Evolutionary conservation across 2,329 filamentous ascomycete species (phyloP).

Genomic region (Curvularia spicifera): DNA sequence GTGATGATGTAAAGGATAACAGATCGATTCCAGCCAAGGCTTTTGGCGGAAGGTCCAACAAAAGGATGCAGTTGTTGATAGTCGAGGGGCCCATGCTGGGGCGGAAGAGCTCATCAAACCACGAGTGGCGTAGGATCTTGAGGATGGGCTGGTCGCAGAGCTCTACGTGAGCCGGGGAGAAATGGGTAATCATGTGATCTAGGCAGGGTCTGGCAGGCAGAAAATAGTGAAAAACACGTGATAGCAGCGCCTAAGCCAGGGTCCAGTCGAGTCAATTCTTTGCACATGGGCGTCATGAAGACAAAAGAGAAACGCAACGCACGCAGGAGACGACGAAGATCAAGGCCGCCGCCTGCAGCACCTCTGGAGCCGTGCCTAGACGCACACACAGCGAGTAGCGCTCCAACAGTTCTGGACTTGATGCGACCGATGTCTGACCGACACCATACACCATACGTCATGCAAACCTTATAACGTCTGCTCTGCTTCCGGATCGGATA

Average conservation of each 20-base stretch:
- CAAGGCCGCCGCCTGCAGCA: neutral
- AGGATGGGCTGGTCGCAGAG: conserved; percentile 26
- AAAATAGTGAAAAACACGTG: conserved; percentile 21
- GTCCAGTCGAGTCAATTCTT: conserved; percentile 2
- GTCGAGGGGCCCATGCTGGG: conserved; percentile 45
- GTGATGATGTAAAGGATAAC: conserved; percentile 67
- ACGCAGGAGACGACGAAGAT: neutral
- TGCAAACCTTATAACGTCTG: conserved; percentile 17
- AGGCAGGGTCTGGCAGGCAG: conserved; percentile 19
- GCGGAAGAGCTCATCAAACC: conserved; percentile 44
- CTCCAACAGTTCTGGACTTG: conserved; percentile 19
- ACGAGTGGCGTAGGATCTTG: conserved; percentile 46
- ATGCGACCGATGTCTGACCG: conserved; percentile 27
- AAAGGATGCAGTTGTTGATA: conserved; percentile 47
- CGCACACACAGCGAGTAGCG: conserved; percentile 15
- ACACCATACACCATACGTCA: conserved; percentile 22
- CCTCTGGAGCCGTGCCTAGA: conserved; percentile 16
- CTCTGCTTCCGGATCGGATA: conserved; percentile 1
- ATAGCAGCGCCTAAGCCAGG: conserved; percentile 8
- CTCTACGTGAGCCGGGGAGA: conserved; percentile 22
- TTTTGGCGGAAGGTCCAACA: conserved; percentile 54
- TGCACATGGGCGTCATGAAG: neutral
- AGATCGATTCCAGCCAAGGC: conserved; percentile 62
- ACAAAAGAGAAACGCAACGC: neutral
- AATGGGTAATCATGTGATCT: conserved; percentile 28